Conservation (phyloP, 2,329 filamentous ascomycete species). For the Chaetomium sp. region DNA sequence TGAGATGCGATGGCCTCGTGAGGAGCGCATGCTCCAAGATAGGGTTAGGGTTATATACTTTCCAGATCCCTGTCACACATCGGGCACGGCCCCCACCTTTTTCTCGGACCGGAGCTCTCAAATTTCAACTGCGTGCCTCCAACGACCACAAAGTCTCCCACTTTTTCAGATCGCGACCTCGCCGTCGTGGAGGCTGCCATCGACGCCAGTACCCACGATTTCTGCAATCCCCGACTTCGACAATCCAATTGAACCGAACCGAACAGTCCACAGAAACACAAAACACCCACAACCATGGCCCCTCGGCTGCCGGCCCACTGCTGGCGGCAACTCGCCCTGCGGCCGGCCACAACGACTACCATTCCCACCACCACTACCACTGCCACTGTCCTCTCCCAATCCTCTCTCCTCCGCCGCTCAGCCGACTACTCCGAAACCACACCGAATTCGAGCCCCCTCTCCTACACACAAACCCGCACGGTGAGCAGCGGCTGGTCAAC, state of each 20-base stretch:
- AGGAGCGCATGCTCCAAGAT: neutral
- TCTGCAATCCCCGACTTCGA: neutral
- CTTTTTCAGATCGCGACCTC: conserved; percentile 15
- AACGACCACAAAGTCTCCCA: conserved; percentile 1
- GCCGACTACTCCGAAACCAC: conserved; percentile 21
- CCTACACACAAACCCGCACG: conserved; percentile 36
- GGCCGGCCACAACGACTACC: conserved; percentile 5
- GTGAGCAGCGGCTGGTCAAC: conserved; percentile 59
- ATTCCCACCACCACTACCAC: conserved; percentile 15
- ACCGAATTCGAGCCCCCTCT: conserved; percentile 26
- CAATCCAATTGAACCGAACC: neutral
- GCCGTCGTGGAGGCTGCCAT: conserved; percentile 14
- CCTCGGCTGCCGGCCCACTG: conserved; percentile 30
- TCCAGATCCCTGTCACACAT: neutral
- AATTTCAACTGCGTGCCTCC: conserved; percentile 17
- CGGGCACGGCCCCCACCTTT: neutral
- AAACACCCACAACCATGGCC: conserved; percentile 24
- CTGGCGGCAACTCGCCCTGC: conserved; percentile 25
- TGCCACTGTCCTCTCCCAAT: conserved; percentile 10
- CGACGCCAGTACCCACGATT: neutral
- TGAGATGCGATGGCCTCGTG: neutral
- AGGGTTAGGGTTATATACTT: neutral
- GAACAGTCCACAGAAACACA: neutral
- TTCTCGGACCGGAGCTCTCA: conserved; percentile 17
- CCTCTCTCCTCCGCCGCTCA: conserved; percentile 23